phyloP scores from a whole-genome alignment of 192 early-diverging fungal species.

The Lunasporangiospora selenospora region DNA sequence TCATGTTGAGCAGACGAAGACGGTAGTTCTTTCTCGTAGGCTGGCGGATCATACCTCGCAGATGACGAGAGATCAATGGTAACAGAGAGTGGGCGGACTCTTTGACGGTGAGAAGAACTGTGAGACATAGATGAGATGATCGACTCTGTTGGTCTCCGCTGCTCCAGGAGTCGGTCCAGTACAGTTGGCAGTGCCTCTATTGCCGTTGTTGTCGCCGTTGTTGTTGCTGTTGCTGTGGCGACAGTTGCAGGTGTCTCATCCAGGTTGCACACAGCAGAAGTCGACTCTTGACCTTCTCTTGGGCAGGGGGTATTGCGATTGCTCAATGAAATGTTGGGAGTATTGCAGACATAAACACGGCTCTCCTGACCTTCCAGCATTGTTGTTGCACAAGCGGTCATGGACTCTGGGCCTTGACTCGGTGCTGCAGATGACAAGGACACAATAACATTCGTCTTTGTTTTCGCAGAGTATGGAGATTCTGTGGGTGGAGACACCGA shows the following conservation, averaged over 20 bases:
- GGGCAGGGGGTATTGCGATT: too few species aligned
- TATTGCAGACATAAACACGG: too few species aligned
- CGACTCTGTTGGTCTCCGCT: neutral
- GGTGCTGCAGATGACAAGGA: too few species aligned
- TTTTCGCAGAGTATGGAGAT: too few species aligned
- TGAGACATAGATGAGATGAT: neutral
- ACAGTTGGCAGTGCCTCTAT: too few species aligned
- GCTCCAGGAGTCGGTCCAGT: neutral
- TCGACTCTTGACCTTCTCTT: too few species aligned
- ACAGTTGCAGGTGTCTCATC: neutral
- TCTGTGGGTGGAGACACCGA: too few species aligned
- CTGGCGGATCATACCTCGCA: conserved; percentile 8
- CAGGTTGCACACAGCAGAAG: neutral
- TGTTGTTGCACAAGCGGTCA: too few species aligned
- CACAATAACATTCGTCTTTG: too few species aligned
- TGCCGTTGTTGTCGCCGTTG: neutral
- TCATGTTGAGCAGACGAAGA: neutral
- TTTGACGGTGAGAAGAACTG: neutral
- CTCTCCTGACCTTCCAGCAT: too few species aligned
- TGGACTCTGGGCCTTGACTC: too few species aligned
- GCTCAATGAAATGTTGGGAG: too few species aligned
- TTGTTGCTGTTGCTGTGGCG: neutral
- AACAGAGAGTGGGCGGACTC: conserved; percentile 4
- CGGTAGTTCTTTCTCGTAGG: conserved; percentile 3
- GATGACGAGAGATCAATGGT: conserved; percentile 16